Evolutionary conservation across 1,284 basidiomycete species (phyloP).

Genomic region (Ustilago sp.): DNA sequence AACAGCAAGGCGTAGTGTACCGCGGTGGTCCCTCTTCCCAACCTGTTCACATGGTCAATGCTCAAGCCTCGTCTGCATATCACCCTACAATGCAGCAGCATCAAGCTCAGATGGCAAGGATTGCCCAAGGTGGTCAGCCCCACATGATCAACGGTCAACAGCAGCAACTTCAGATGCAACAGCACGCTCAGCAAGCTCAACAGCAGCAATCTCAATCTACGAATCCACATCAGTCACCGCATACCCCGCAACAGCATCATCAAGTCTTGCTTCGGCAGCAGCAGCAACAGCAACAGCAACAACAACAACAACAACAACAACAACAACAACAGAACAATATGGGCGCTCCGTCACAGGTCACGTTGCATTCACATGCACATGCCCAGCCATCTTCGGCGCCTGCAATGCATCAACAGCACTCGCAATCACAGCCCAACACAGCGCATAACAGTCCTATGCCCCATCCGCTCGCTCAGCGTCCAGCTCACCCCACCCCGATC

Average conservation of each 20-base stretch:
- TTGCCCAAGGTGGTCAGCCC: conserved; percentile 37
- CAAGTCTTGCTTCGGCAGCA: conserved; percentile 15
- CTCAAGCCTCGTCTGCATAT: conserved; percentile 32
- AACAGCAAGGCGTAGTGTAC: conserved; percentile 28
- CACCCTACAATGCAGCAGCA: conserved; percentile 52
- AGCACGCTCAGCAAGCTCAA: conserved; percentile 22
- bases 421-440: conserved; percentile 31
- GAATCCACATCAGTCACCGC: conserved; percentile 19
- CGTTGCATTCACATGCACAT: conserved; percentile 37
- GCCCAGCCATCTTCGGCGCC: conserved; percentile 17
- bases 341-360: conserved; percentile 24
- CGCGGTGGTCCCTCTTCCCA: conserved; percentile 19
- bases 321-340: conserved; percentile 24
- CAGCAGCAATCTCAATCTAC: conserved; percentile 20
- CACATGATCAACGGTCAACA: conserved; percentile 37
- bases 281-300: conserved; percentile 14
- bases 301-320: conserved; percentile 9
- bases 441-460: conserved; percentile 41
- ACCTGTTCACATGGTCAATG: conserved; percentile 24
- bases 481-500: conserved; percentile 32
- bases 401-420: conserved; percentile 20
- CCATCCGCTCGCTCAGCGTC: conserved; percentile 22
- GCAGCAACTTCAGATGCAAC: conserved; percentile 36
- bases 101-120: conserved; percentile 45
- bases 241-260: conserved; percentile 23